Evolutionary conservation across 2,329 filamentous ascomycete genomes (phyloP).

Genomic region (Penicillium nordicum): DNA sequence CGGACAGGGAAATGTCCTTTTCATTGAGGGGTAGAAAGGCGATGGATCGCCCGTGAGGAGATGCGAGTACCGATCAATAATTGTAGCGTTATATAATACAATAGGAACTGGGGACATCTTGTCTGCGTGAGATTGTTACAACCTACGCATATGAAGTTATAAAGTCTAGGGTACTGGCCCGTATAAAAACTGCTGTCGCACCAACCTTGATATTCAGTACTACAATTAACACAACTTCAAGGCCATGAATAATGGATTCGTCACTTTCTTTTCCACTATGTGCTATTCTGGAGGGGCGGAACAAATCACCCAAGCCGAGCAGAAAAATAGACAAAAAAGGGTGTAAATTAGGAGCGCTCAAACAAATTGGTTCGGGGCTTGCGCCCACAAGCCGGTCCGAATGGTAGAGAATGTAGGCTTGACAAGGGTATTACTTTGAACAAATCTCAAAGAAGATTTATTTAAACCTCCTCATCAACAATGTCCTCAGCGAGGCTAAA

Average conservation of each 20-base stretch:
- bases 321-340: slow-evolving; percentile 36
- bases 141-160: background rate
- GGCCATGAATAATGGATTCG: slow-evolving; percentile 13
- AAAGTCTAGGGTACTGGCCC: background rate
- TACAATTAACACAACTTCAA: background rate
- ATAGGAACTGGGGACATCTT: background rate
- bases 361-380: slow-evolving; percentile 32
- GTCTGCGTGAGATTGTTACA: background rate
- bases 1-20: slow-evolving; percentile 52
- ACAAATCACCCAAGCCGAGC: slow-evolving; percentile 17
- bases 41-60: too few species aligned
- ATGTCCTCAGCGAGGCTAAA: slow-evolving; percentile 66
- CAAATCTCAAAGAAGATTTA: slow-evolving; percentile 29
- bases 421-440: slow-evolving; percentile 39
- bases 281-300: slow-evolving; percentile 29
- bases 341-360: slow-evolving; percentile 36
- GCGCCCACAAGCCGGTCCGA: slow-evolving; percentile 21
- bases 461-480: slow-evolving; percentile 69
- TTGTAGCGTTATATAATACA: background rate
- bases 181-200: background rate
- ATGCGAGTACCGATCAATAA: background rate
- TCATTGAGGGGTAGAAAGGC: slow-evolving; percentile 14
- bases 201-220: background rate
- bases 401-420: slow-evolving; percentile 33
- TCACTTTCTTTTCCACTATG: slow-evolving; percentile 35